Base-by-base conservation (phyloP, 179 eudicot genomes). In the Silene vulgaris region DNA sequence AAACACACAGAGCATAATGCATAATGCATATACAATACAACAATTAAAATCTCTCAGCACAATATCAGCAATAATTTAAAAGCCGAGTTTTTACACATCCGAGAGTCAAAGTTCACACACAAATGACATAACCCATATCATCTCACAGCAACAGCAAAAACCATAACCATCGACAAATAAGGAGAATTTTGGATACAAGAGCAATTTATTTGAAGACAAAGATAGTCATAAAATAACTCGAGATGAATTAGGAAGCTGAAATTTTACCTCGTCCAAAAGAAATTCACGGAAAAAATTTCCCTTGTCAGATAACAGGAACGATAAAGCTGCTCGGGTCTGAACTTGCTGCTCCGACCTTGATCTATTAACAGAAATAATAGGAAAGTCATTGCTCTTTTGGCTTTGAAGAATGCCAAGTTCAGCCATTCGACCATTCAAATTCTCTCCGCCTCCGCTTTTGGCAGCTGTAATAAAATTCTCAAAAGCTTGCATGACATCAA, bases 401-500 rank as follows among this genome's bases (percentile, higher is more conserved):
- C 40, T 82, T 79, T 87, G 93, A 78, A 92, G 81, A 76, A 95
- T 69, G 63, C 99, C 99, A 70, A 95, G 99, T 80, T 86, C 96
- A 80, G 99, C 99, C 99, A 95, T 95, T 67, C 83, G 77, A 75
- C 97, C 96, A 69, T 84, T 88, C 74, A 95, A 60, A 79, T 80
- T 73, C 81, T 92, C 97, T 66, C 99, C 99, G 48, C 99, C 99
- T 77, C 97, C 99, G 78, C 99, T 95, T 88, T 89, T 95, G 40
- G 99, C 99, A 16, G 99, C 96, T 67, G 88, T 85, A 72, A 89
- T 88, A 81, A 95, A 95, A 75, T 20, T 92, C 79, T 95, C 99
- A 74, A 95, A 95, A 78, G 99, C 99, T 95, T 95, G 97, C 99
- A 95, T 95, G 66, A 95, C 97, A 86, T 95, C 99, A 68, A 95